A percentile compares a stretch with the other conserved stretches of the same genome.
Evolutionary conservation across 1,139 yeast species (phyloP).

Genomic region (Blastobotrys elegans): DNA sequence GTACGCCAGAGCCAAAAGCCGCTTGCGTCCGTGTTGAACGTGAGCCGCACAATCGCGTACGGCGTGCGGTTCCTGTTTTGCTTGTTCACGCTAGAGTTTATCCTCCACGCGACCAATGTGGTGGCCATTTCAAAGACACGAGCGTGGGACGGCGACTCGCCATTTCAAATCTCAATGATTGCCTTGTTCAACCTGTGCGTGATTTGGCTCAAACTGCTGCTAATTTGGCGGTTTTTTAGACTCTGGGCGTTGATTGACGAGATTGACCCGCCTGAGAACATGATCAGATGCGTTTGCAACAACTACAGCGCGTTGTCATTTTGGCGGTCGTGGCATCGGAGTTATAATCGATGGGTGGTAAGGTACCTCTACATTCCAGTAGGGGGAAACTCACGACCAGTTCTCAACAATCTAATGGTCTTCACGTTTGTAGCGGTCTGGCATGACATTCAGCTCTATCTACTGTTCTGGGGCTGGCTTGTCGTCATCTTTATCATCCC

Average conservation of each 20-base stretch:
- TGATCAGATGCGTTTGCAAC: conserved; percentile 94
- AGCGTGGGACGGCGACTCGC: conserved; percentile 88
- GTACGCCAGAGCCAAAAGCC: conserved; percentile 54
- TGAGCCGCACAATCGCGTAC: conserved; percentile 53
- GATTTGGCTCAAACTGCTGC: conserved; percentile 82
- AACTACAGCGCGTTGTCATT: conserved; percentile 89
- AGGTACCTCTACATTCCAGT: conserved; percentile 78
- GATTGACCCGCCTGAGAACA: conserved; percentile 95
- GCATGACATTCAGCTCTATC: conserved; percentile 90
- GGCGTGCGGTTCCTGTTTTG: conserved; percentile 67
- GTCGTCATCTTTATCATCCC: conserved; percentile 86
- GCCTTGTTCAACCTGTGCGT: conserved; percentile 85
- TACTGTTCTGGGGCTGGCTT: conserved; percentile 95
- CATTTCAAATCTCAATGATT: conserved; percentile 91
- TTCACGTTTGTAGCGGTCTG: conserved; percentile 96
- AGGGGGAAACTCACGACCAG: conserved; percentile 68
- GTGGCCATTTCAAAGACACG: conserved; percentile 85
- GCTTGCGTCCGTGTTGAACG: conserved; percentile 46
- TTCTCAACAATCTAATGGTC: conserved; percentile 76
- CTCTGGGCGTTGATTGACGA: conserved; percentile 89
- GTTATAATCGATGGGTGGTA: conserved; percentile 84
- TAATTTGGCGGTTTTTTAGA: conserved; percentile 95
- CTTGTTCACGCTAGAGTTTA: conserved; percentile 78
- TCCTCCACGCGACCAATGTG: conserved; percentile 84
- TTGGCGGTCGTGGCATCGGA: conserved; percentile 99